These are phyloP conservation scores for Penicillium psychrosexuale DNA, from an alignment of 2,329 filamentous ascomycete genomes.

Conservation along the genomic window DNA sequence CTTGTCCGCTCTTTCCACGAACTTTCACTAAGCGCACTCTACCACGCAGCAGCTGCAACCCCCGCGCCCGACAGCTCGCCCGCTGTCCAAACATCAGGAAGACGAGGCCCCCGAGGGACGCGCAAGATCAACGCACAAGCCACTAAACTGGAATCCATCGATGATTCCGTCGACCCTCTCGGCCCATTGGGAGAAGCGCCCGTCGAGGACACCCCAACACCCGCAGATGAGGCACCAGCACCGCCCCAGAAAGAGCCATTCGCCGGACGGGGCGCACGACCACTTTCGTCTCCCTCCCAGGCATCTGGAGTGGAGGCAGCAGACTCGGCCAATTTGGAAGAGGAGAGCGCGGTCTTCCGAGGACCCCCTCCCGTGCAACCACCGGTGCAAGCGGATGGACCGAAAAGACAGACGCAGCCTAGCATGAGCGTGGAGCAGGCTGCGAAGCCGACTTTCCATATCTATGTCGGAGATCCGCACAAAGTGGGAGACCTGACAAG, in stretches of 20 bases:
- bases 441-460: conserved; percentile 85
- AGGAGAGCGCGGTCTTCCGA: conserved; percentile 64
- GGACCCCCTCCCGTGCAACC: conserved; percentile 59
- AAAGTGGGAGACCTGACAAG: conserved; percentile 96
- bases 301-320: conserved; percentile 51
- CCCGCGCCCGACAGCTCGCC: conserved; percentile 39
- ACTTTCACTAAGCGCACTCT: conserved; percentile 21
- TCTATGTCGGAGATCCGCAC: conserved; percentile 91
- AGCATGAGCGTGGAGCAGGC: conserved; percentile 92
- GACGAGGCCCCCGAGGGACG: conserved; percentile 51
- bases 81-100: conserved; percentile 48
- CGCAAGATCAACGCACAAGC: conserved; percentile 59
- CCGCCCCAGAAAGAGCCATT: conserved; percentile 59
- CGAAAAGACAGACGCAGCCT: conserved; percentile 59
- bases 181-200: conserved; percentile 56
- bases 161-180: conserved; percentile 60
- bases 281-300: conserved; percentile 44
- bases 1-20: conserved; percentile 10
- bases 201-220: conserved; percentile 35
- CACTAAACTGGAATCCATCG: conserved; percentile 61
- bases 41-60: conserved; percentile 27
- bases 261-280: conserved; percentile 36
- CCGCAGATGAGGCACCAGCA: conserved; percentile 53
- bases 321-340: conserved; percentile 70
- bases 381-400: conserved; percentile 42